These are phyloP conservation scores for Fusarium duplospermum DNA, from an alignment of 2,329 filamentous ascomycete genomes.

Conservation along the genomic window DNA sequence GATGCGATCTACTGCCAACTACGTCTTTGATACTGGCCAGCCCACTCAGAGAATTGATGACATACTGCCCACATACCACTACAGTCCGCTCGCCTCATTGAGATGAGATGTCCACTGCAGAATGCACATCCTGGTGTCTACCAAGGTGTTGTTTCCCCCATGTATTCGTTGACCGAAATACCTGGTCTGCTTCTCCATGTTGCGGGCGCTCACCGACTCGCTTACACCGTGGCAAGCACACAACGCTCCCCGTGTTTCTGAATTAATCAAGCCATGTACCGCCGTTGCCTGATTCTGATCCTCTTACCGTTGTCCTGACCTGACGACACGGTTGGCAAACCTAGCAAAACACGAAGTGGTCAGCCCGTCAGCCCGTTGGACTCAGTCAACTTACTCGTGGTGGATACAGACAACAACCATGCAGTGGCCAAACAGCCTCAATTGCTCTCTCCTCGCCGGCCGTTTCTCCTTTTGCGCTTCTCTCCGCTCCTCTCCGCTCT, in stretches of 20 bases:
- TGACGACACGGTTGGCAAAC: conserved; percentile 14
- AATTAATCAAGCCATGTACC: conserved; percentile 28
- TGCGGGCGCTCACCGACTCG: conserved; percentile 22
- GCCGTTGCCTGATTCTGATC: conserved; percentile 37
- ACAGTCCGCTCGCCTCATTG: conserved; percentile 10
- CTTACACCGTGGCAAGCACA: conserved; percentile 14
- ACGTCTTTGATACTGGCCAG: conserved; percentile 9
- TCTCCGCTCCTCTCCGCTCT: conserved; percentile 34
- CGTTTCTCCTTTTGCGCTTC: conserved; percentile 23
- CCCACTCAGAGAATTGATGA: conserved; percentile 5
- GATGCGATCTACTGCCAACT: conserved; percentile 34
- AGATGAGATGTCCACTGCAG: conserved; percentile 7
- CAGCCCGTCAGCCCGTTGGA: conserved; percentile 9
- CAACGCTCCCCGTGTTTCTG: conserved; percentile 16
- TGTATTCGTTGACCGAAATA: conserved; percentile 24
- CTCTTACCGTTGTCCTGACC: conserved; percentile 23
- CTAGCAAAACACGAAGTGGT: conserved; percentile 24
- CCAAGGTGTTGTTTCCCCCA: conserved; percentile 21
- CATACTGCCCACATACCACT: background rate
- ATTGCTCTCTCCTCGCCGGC: conserved; percentile 15
- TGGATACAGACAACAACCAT: conserved; percentile 6
- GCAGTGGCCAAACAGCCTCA: conserved; percentile 27
- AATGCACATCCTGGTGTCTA: conserved; percentile 5
- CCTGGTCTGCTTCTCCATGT: background rate
- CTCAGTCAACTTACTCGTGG: conserved; percentile 24